phyloP scores from a whole-genome alignment of 2,329 filamentous ascomycete genomes.

The Epichloe gansuensis region DNA sequence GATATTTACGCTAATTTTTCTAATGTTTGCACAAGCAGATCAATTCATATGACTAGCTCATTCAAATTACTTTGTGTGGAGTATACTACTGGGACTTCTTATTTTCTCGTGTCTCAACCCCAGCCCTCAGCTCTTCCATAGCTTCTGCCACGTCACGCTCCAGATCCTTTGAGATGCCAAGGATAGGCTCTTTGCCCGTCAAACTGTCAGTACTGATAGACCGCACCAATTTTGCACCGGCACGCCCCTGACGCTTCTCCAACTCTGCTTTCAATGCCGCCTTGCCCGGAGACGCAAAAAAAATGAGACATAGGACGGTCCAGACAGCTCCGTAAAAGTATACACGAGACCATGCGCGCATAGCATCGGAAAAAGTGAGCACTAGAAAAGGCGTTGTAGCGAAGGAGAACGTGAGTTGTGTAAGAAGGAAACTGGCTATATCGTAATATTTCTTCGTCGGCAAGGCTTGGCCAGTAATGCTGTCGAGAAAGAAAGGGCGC shows the following conservation, averaged over 20 bases:
- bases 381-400: conserved; percentile 74
- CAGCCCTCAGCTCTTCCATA: conserved; percentile 57
- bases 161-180: conserved; percentile 70
- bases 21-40: too few relatives aligned
- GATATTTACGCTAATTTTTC: neutral
- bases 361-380: conserved; percentile 56
- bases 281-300: conserved; percentile 71
- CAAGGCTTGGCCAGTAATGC: conserved; percentile 55
- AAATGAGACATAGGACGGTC: conserved; percentile 49
- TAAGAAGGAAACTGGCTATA: conserved; percentile 57
- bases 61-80: too few relatives aligned
- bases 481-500: conserved; percentile 83
- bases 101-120: conserved; percentile 46
- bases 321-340: conserved; percentile 77
- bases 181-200: conserved; percentile 44
- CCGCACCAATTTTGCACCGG: conserved; percentile 32
- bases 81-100: conserved; percentile 8
- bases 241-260: conserved; percentile 41
- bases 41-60: neutral
- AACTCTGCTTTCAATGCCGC: conserved; percentile 40
- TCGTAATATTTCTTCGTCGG: conserved; percentile 80
- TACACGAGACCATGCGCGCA: conserved; percentile 69
- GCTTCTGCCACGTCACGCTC: conserved; percentile 66
- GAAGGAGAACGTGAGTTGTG: conserved; percentile 76
- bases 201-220: conserved; percentile 46